Base-by-base conservation (phyloP, 352 stramenopile genomes). In the Stephanocyclus meneghinianus region DNA sequence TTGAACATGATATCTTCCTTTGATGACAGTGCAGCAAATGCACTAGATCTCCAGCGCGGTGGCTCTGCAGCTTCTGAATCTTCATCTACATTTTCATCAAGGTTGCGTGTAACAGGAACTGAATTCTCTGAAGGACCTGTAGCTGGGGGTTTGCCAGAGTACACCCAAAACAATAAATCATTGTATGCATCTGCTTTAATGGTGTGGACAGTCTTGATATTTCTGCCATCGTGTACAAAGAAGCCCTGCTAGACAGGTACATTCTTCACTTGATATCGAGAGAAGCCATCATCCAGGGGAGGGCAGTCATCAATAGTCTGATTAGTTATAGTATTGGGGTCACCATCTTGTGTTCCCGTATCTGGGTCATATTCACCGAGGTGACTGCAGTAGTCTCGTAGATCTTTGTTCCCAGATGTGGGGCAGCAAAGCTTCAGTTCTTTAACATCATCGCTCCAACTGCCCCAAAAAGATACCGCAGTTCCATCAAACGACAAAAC, bases 171-270 rank as follows among this genome's bases (percentile, higher is more conserved):
- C 9, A 73, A 35, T 8, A 73, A 47, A 45, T 73, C 64, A 32
- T 63, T 62, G 8, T 10, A 3, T 13, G 44, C 18, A 18, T 48
- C 44, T 15, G 45, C 21, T 45, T 40, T 15, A 15, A 16, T 44
- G 45, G 61, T 73, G 45, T 13, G 10, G 42, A 66, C 26, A 13
- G 59, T 13, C 26, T 48, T 66, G 35, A 47, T 51, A 5, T 11
- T n/a, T 5, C 11, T 29, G 13, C 42, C 15, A 21, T 66, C 32
- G 6, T 66, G 26, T 13, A 66, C 40, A 66, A 66, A 73, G 48
- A 73, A 35, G 6, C 64, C 64, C 26, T 73, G 64, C 26, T 73
- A 30, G 21, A 63, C 51, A 18, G 64, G 64, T 2, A 73, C 64
- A 50, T 9, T 47, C 64, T 63, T 73, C 2, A 32, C 32, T 66